Percentiles rank a stretch among this genome's conserved stretches.
Conservation (phyloP, 768 basidiomycete species). For the Suillus weaverae region DNA sequence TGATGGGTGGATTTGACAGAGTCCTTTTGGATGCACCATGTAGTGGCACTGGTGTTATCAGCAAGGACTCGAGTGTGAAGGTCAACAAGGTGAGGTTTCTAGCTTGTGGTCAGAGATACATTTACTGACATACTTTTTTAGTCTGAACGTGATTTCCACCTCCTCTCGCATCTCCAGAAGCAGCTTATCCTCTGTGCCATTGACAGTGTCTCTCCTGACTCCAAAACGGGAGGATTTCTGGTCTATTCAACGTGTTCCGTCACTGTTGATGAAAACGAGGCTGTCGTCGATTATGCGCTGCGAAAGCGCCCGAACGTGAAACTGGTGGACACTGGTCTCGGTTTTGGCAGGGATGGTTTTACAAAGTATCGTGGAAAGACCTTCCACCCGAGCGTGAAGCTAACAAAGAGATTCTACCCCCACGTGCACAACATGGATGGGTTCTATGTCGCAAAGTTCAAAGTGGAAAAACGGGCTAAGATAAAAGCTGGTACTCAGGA, state of each 20-base stretch:
- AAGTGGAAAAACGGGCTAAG: constrained; percentile 80
- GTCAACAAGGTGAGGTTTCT: constrained; percentile 81
- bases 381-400: constrained; percentile 73
- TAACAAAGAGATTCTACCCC: constrained; percentile 91
- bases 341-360: constrained; percentile 92
- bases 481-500: constrained; percentile 29
- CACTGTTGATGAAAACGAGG: constrained; percentile 97
- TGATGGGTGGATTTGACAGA: constrained; percentile 98
- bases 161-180: constrained; percentile 97
- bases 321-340: constrained; percentile 89
- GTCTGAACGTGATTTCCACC: constrained; percentile 94
- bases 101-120: constrained; percentile 3
- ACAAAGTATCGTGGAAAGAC: constrained; percentile 87
- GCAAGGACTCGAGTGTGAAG: constrained; percentile 96
- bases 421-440: constrained; percentile 99
- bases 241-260: constrained; percentile 99
- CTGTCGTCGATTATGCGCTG: constrained; percentile 96
- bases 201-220: constrained; percentile 89
- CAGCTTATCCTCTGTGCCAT: constrained; percentile 98
- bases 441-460: constrained; percentile 98
- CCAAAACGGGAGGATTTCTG: constrained; percentile 88
- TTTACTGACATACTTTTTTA: constrained; percentile 32
- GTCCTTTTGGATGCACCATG: constrained; percentile 97
- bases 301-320: constrained; percentile 91
- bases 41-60: constrained; percentile 97